Evolutionary conservation across 2,329 filamentous ascomycete species (phyloP), one percentile per base, ranked within the genome.

Genomic region (Phialophora macrospora): DNA sequence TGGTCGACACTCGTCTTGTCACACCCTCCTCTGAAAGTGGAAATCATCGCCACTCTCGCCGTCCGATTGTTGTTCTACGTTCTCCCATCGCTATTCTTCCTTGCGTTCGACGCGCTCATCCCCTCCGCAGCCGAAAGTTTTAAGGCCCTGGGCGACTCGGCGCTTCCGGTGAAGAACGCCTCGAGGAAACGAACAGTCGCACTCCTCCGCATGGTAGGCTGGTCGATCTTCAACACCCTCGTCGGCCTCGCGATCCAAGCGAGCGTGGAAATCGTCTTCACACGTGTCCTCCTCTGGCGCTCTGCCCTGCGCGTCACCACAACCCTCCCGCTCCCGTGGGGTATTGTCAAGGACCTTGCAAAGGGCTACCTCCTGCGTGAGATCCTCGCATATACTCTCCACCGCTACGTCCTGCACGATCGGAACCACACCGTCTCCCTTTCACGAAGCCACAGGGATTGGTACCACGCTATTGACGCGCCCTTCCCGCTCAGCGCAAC

Each of bases 1-100:
- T 97, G 93, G 93, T 87, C 88, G 5, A 94, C 91, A 0, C 84
- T 97, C 34, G 87, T 96, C 46, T 81, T 94, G 2, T 90, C 90
- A 6, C 90, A 96, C 73, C 83, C 89, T 0, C 88, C 91, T 0
- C 81, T 95, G 17, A 85, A 87, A 65, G 86, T 97, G 64, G 92
- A 96, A 76, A 76, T 95, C 0, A 81, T 90, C 60, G 91, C 88
- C 62, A 88, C 89, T 0, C 76, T 91, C 4, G 84, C 85, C 26
- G 81, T 93, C 56, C 88, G 91, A 49, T 64, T 88, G 9, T 70
- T 91, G 4, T 87, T 93, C 73, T 96, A 88, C 78, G 80, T 95
- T 2, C 60, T 91, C 0, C 93, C 93, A 0, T 91, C 91, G 0
- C 75, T 91, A 0, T 66, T 89, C 12, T 92, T 92, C 72, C 85